These are phyloP conservation scores for Fusarium tricinctum DNA, from an alignment of 2,329 filamentous ascomycete species.

Conservation along the genomic window DNA sequence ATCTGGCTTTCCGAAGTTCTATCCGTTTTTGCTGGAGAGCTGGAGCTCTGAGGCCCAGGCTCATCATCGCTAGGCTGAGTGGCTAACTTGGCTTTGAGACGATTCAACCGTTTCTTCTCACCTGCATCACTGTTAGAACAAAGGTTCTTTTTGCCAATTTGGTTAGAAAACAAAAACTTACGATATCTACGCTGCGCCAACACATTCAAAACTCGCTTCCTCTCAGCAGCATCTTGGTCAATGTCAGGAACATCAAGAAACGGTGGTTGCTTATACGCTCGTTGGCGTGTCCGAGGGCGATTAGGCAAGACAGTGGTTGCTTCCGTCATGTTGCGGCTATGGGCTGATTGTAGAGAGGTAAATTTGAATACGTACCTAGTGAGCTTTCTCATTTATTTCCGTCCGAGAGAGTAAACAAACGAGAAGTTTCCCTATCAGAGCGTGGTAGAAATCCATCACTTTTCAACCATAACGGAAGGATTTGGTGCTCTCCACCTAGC, in stretches of 20 bases:
- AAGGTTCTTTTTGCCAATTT: too few relatives aligned
- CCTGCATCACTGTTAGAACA: slow-evolving; percentile 43
- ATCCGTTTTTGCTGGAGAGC: slow-evolving; percentile 1
- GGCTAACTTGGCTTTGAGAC: slow-evolving; percentile 43
- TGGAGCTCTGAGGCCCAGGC: slow-evolving; percentile 1
- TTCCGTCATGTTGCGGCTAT: slow-evolving; percentile 20
- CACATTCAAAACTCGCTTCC: slow-evolving; percentile 68
- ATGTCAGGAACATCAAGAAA: slow-evolving; percentile 62
- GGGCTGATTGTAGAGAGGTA: too few relatives aligned
- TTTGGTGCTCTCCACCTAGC: slow-evolving; percentile 42
- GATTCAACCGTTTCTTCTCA: slow-evolving; percentile 53
- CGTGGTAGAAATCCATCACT: slow-evolving; percentile 15
- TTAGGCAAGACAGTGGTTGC: slow-evolving; percentile 10
- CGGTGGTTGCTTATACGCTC: slow-evolving; percentile 57
- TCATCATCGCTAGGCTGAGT: slow-evolving; percentile 8
- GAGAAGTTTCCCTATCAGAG: background rate
- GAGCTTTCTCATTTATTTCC: background rate
- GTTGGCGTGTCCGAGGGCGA: slow-evolving; percentile 56
- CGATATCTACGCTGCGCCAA: slow-evolving; percentile 68
- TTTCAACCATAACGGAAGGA: slow-evolving; percentile 31
- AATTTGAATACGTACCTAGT: too few relatives aligned
- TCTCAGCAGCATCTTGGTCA: slow-evolving; percentile 65
- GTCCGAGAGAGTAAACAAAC: background rate
- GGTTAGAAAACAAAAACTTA: slow-evolving; percentile 41
- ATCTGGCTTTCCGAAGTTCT: slow-evolving; percentile 6